Evolutionary conservation across 495 filamentous ascomycete genomes (phyloP).

Genomic region (Patellaria atrata): DNA sequence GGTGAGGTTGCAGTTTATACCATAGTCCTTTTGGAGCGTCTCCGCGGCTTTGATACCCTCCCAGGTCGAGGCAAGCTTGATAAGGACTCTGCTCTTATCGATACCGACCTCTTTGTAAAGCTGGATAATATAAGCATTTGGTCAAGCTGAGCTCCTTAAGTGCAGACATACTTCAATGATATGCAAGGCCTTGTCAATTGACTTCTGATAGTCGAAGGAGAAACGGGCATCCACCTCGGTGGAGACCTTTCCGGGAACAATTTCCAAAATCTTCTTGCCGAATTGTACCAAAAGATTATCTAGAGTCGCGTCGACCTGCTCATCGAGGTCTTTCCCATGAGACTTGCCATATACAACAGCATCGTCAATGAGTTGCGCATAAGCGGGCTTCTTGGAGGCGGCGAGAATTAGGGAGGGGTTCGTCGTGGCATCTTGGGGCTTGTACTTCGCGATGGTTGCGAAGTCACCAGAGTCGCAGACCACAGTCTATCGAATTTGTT

Average conservation of each 20-base stretch:
- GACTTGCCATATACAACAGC: slow-evolving; percentile 77
- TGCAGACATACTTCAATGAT: slow-evolving; percentile 69
- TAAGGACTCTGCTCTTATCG: slow-evolving; percentile 83
- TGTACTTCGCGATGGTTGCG: slow-evolving; percentile 94
- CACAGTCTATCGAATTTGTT: slow-evolving; percentile 46
- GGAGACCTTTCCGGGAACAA: slow-evolving; percentile 95
- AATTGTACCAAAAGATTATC: slow-evolving; percentile 96
- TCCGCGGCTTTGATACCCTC: slow-evolving; percentile 97
- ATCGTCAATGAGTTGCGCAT: slow-evolving; percentile 78
- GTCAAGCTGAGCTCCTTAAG: background rate
- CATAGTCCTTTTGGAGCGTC: slow-evolving; percentile 82
- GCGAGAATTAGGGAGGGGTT: slow-evolving; percentile 97
- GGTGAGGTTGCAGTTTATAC: slow-evolving; percentile 95
- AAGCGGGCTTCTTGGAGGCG: slow-evolving; percentile 95
- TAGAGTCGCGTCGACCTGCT: slow-evolving; percentile 28
- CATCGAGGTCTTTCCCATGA: slow-evolving; percentile 46
- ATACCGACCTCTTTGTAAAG: slow-evolving; percentile 88
- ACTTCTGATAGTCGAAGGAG: slow-evolving; percentile 88
- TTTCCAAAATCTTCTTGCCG: slow-evolving; percentile 91
- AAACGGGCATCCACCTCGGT: slow-evolving; percentile 95
- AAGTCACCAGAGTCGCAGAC: slow-evolving; percentile 89
- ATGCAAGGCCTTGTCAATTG: slow-evolving; percentile 89
- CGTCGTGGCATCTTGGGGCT: slow-evolving; percentile 98
- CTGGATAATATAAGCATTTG: slow-evolving; percentile 29
- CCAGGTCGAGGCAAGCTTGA: slow-evolving; percentile 80